phyloP scores from a whole-genome alignment of 768 basidiomycete genomes.

The Piloderma croceum region DNA sequence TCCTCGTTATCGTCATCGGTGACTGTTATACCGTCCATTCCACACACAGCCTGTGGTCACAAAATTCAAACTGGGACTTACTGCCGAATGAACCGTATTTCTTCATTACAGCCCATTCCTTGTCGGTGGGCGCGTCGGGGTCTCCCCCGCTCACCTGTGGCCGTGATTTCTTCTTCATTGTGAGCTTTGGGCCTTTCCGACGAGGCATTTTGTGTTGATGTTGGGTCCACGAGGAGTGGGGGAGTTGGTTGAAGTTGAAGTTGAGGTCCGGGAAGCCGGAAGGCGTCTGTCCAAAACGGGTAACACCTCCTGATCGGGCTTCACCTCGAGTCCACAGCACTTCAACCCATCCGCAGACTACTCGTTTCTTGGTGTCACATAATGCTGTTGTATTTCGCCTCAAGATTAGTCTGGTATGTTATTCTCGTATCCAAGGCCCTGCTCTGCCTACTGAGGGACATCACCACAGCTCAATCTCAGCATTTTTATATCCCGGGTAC shows the following conservation, averaged over 20 bases:
- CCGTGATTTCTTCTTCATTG: constrained; percentile 5
- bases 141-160: constrained; percentile 1
- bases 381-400: constrained; percentile 49
- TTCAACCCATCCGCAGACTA: not conserved
- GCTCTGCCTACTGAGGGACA: constrained; percentile 1
- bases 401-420: constrained; percentile 42
- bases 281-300: not conserved
- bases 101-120: constrained; percentile 16
- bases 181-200: constrained; percentile 5
- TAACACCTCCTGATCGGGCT: not conserved
- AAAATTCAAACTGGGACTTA: constrained; percentile 3
- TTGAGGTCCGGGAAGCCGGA: constrained; percentile 1
- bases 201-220: not conserved
- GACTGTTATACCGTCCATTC: no score
- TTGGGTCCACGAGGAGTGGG: not conserved
- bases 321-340: not conserved
- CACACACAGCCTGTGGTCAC: no score
- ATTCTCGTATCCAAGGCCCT: constrained; percentile 1
- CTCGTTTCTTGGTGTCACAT: constrained; percentile 1
- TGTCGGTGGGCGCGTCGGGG: constrained; percentile 10
- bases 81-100: constrained; percentile 15
- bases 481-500: constrained; percentile 90
- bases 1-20: no score
- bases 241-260: not conserved
- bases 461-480: constrained; percentile 52